Evolutionary conservation across 2,329 filamentous ascomycete species (phyloP).

Genomic region (Claviceps africana): DNA sequence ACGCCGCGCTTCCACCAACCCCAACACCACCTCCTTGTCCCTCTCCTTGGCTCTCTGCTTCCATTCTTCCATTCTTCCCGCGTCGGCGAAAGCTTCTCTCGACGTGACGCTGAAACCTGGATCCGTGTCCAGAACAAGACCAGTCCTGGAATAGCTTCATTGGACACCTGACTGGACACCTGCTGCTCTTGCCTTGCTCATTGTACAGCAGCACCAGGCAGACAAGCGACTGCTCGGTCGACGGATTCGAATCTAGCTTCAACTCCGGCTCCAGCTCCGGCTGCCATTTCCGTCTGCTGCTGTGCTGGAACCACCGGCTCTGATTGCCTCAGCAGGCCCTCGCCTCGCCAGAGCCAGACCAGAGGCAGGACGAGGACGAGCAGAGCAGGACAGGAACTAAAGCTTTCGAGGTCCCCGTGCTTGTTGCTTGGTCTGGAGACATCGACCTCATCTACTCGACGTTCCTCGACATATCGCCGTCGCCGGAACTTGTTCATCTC

Average conservation of each 20-base stretch:
- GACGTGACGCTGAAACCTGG: no score
- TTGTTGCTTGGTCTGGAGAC: neutral
- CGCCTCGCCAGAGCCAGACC: neutral
- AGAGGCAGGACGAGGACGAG: neutral
- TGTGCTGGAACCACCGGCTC: neutral
- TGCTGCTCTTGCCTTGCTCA: neutral
- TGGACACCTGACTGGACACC: no score
- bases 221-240: neutral
- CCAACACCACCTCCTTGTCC: neutral
- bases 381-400: neutral
- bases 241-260: neutral
- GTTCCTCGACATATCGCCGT: neutral
- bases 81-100: no score
- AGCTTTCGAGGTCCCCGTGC: neutral
- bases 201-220: neutral
- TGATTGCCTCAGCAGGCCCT: neutral
- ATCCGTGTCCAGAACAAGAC: neutral
- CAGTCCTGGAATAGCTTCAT: no score
- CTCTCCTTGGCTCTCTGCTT: neutral
- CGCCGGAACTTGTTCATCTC: neutral
- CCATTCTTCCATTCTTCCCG: neutral
- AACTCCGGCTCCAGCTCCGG: neutral
- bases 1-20: no score
- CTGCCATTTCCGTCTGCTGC: neutral
- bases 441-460: neutral